Conservation (phyloP, 1,284 basidiomycete genomes). For the Microbotryomycetes sp. region DNA sequence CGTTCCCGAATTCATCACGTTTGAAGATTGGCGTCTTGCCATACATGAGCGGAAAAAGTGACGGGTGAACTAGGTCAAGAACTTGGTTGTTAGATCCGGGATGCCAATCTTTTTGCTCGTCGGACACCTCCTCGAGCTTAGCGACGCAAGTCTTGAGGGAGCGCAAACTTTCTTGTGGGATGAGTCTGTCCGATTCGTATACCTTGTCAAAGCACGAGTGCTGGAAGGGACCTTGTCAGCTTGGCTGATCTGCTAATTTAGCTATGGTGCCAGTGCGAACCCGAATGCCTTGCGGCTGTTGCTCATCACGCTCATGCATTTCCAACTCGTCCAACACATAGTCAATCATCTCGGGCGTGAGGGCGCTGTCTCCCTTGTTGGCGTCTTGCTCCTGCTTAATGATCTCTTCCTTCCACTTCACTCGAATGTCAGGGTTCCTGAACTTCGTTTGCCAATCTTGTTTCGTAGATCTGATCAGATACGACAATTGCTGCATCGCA, state of each 20-base stretch:
- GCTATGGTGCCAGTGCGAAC: too few relatives aligned
- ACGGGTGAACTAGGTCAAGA: constrained; percentile 48
- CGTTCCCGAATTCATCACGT: neutral
- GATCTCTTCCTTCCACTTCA: constrained; percentile 20
- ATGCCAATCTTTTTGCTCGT: constrained; percentile 47
- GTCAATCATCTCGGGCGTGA: constrained; percentile 16
- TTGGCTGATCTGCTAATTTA: too few relatives aligned
- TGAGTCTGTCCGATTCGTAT: constrained; percentile 18
- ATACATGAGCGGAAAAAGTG: constrained; percentile 47
- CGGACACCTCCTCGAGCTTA: constrained; percentile 43
- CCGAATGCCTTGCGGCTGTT: neutral
- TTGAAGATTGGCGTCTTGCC: constrained; percentile 38
- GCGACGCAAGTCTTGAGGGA: constrained; percentile 22
- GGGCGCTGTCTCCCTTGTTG: neutral
- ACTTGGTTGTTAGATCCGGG: constrained; percentile 46
- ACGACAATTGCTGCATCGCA: constrained; percentile 6
- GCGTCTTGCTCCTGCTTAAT: neutral
- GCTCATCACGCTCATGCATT: neutral
- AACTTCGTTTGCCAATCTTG: constrained; percentile 18
- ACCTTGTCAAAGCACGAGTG: constrained; percentile 4
- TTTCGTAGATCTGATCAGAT: constrained; percentile 7
- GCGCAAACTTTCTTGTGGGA: neutral
- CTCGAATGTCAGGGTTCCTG: constrained; percentile 5
- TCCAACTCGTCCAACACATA: constrained; percentile 24
- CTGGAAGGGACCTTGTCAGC: neutral